Evolutionary conservation across 768 basidiomycete species (phyloP), one percentile per base, ranked within the genome.

Genomic region (Cystoderma amianthinum): DNA sequence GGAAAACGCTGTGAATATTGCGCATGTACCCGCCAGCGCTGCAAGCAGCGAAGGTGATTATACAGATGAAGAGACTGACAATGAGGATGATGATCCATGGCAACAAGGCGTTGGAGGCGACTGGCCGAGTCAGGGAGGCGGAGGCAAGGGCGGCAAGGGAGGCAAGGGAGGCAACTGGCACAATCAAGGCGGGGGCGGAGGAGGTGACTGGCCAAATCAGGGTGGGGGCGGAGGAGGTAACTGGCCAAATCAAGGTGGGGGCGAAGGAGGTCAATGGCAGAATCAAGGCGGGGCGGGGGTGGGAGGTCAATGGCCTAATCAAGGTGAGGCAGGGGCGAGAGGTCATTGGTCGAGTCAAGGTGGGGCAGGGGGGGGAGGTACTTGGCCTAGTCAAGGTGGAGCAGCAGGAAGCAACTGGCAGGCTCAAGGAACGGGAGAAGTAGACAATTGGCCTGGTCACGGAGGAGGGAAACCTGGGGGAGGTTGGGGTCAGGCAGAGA

Each of bases 171-270:
- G 48, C 42, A 43, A 25, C 19, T 21, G 25, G 5, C 32, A 21
- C 34, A 35, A 23, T 24, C 36, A 13, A 9, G 41, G 36, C 24
- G 48, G 48, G 33, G 35, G 42, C 28, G 38, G 34, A 34, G 44
- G 21, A 12, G 43, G 39, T 13, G 42, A 33, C 32, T 44, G 43
- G 4, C 45, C 49, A 32, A 50, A 42, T 33, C 30, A 21, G n/a
- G 42, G 43, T 16, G 54, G 45, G 38, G 55, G 35, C 13, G 42
- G 49, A 15, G 52, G 44, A 24, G 45, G 34, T 17, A 41, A 30
- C 21, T 39, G 36, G 19, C 48, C 47, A 15, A 54, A 55, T 46
- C 28, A n/a, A 30, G 28, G 28, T 9, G 10, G n/a, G 28, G 28
- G n/a, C 9, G 10, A 30, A 30, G 28, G 28, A 30, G 28, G 28